These are phyloP conservation scores for Suillus lakei DNA, from an alignment of 768 basidiomycete genomes.

Conservation along the genomic window DNA sequence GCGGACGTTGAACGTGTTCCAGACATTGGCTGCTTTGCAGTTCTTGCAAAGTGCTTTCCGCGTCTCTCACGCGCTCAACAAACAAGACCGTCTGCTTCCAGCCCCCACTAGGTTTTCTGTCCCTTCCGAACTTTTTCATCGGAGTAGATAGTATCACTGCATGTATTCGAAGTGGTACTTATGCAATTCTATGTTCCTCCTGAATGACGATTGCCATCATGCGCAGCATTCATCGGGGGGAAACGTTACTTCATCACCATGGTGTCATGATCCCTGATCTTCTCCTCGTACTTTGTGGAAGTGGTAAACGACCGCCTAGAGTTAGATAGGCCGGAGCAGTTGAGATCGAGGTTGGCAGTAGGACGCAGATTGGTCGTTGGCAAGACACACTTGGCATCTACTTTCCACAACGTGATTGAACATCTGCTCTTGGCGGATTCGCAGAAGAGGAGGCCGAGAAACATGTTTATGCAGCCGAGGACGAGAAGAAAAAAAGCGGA, in stretches of 20 bases:
- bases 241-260: too few relatives aligned
- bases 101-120: too few relatives aligned
- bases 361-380: conserved; percentile 47
- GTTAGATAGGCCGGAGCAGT: conserved; percentile 25
- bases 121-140: too few relatives aligned
- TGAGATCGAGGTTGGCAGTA: conserved; percentile 21
- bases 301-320: conserved; percentile 29
- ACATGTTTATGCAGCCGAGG: conserved; percentile 84
- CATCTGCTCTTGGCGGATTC: conserved; percentile 63
- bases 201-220: too few relatives aligned
- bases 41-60: too few relatives aligned
- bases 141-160: too few relatives aligned
- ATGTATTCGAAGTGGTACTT: too few relatives aligned
- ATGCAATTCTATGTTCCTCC: background rate
- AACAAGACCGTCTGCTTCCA: too few relatives aligned
- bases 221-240: too few relatives aligned
- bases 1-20: too few relatives aligned
- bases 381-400: conserved; percentile 52
- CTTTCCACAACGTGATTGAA: conserved; percentile 68
- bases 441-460: conserved; percentile 76
- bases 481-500: conserved; percentile 92
- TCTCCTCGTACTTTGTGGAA: conserved; percentile 37
- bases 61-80: too few relatives aligned
- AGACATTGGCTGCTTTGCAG: too few relatives aligned
- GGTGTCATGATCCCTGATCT: conserved; percentile 17